These are phyloP conservation scores for Buddleja alternifolia DNA, from an alignment of 257 asterid genomes.

Conservation along the genomic window DNA sequence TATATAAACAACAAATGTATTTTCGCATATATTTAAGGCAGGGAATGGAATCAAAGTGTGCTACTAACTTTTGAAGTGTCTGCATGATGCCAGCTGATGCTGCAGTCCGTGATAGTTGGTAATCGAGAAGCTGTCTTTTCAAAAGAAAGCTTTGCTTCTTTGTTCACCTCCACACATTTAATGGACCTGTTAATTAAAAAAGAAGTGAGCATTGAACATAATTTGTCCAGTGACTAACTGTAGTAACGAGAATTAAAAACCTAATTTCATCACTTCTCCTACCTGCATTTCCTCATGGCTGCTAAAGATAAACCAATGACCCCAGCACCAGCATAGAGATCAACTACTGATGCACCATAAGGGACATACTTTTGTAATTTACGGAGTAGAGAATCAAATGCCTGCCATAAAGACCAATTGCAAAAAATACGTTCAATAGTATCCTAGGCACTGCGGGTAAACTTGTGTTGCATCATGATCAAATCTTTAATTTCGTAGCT, in stretches of 20 bases:
- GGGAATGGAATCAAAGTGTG: slow-evolving; percentile 8
- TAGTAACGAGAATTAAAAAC: slow-evolving; percentile 20
- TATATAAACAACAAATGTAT: no score
- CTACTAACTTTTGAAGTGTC: slow-evolving; percentile 69
- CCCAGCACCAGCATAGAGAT: slow-evolving; percentile 97
- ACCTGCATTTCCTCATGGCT: slow-evolving; percentile 85
- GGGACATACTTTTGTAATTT: slow-evolving; percentile 82
- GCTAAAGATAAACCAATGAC: slow-evolving; percentile 94
- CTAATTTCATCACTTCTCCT: slow-evolving; percentile 26
- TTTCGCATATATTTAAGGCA: slow-evolving; percentile 16
- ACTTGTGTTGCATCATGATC: slow-evolving; percentile 11
- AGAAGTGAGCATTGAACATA: background rate
- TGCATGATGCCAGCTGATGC: slow-evolving; percentile 96
- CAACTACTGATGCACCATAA: slow-evolving; percentile 84
- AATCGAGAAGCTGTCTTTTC: slow-evolving; percentile 88
- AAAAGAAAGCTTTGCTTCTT: slow-evolving; percentile 81
- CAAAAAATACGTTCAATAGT: slow-evolving; percentile 12
- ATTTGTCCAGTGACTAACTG: slow-evolving; percentile 4
- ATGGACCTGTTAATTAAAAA: slow-evolving; percentile 63
- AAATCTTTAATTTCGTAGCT: slow-evolving; percentile 6
- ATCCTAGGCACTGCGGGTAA: slow-evolving; percentile 9
- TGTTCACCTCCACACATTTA: slow-evolving; percentile 92
- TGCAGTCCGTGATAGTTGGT: slow-evolving; percentile 54
- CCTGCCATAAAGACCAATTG: slow-evolving; percentile 51
- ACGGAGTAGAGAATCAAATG: slow-evolving; percentile 82